Evolutionary conservation across 345 rosid species (phyloP).

Genomic region (Firmiana major): DNA sequence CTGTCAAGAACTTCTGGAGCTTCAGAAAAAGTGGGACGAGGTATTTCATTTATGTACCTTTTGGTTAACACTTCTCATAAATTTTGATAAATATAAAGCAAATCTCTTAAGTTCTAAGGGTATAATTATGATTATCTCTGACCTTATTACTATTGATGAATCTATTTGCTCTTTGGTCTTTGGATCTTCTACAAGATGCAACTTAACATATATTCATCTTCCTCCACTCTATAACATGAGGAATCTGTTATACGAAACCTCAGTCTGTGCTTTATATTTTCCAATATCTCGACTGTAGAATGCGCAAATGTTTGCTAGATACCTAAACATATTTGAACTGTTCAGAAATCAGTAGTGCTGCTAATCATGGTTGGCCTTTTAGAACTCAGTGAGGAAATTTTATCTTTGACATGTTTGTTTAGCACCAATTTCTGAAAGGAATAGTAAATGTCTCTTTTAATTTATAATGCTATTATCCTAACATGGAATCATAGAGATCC

Average conservation of each 20-base stretch:
- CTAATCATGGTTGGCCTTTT: not conserved
- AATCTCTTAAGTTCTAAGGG: not conserved
- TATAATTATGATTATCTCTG: not conserved
- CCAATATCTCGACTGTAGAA: not conserved
- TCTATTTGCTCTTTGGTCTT: not conserved
- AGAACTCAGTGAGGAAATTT: not conserved
- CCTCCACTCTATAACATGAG: not conserved
- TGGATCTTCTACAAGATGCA: not conserved
- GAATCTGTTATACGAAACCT: not conserved
- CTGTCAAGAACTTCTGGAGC: constrained; percentile 80
- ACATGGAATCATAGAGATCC: constrained; percentile 2
- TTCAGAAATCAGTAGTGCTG: not conserved
- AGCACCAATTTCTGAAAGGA: not conserved
- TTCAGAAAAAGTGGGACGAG: constrained; percentile 77
- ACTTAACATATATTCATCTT: not conserved
- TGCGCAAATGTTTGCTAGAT: not conserved
- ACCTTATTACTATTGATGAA: not conserved
- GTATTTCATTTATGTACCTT: constrained; percentile 26
- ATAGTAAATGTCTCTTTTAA: not conserved
- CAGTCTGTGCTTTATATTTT: not conserved
- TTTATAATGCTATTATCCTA: not conserved
- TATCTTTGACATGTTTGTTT: not conserved
- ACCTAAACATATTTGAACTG: not conserved
- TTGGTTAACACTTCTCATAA: not conserved
- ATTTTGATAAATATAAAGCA: not conserved